phyloP scores from a whole-genome alignment of 805 yeast genomes.

The Barnettozyma botsteinii region DNA sequence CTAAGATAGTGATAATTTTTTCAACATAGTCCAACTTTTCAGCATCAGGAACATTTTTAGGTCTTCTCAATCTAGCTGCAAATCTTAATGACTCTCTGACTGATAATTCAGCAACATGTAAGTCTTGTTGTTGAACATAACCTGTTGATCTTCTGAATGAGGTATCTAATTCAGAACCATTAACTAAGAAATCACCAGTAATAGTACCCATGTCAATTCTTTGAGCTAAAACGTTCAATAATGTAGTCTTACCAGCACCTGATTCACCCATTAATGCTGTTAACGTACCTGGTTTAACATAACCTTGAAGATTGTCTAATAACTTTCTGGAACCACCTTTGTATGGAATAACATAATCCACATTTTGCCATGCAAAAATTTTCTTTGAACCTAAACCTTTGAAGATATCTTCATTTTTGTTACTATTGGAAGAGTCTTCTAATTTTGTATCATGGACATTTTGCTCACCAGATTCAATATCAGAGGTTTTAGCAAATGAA shows the following conservation, averaged over 20 bases:
- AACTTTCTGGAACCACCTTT: constrained; percentile 32
- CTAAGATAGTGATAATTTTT: constrained; percentile 51
- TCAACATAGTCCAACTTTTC: constrained; percentile 63
- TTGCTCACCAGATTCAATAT: constrained; percentile 29
- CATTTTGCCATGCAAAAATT: constrained; percentile 29
- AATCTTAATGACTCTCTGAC: constrained; percentile 64
- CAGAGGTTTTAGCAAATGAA: background rate
- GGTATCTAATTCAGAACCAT: constrained; percentile 49
- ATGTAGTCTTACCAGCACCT: constrained; percentile 14
- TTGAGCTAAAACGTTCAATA: constrained; percentile 28
- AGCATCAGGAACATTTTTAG: constrained; percentile 38
- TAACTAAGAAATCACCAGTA: constrained; percentile 32
- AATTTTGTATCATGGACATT: constrained; percentile 7
- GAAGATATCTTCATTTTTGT: constrained; percentile 14
- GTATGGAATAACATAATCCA: constrained; percentile 29
- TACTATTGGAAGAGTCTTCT: constrained; percentile 1
- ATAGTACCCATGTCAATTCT: constrained; percentile 48
- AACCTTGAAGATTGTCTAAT: constrained; percentile 11
- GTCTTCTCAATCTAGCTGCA: constrained; percentile 62
- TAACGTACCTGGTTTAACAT: constrained; percentile 36
- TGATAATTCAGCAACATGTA: constrained; percentile 54
- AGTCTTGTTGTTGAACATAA: constrained; percentile 29
- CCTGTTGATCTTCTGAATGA: constrained; percentile 63
- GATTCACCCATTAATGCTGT: constrained; percentile 56
- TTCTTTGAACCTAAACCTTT: constrained; percentile 27